Percentiles rank a stretch among this genome's conserved stretches.
These are phyloP conservation scores for Taiozyma sp. DNA, from an alignment of 1,139 yeast genomes.

Conservation along the genomic window DNA sequence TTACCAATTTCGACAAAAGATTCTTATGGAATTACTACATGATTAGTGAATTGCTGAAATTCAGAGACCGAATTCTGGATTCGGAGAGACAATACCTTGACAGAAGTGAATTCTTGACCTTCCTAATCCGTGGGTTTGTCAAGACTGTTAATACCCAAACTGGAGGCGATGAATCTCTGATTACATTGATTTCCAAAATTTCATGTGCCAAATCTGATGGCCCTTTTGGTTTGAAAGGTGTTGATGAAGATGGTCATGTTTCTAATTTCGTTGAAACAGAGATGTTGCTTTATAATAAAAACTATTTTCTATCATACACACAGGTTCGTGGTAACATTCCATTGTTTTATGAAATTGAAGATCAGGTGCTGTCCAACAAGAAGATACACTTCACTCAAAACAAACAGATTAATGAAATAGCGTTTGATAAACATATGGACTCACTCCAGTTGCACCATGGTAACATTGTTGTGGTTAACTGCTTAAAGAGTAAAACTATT, in stretches of 20 bases:
- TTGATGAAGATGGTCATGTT: slow-evolving; percentile 67
- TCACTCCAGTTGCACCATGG: slow-evolving; percentile 52
- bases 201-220: slow-evolving; percentile 56
- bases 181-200: slow-evolving; percentile 64
- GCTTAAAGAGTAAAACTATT: slow-evolving; percentile 33
- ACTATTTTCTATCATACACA: slow-evolving; percentile 50
- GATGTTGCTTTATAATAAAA: slow-evolving; percentile 48
- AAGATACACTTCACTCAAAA: slow-evolving; percentile 51
- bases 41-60: slow-evolving; percentile 51
- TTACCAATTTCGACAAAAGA: slow-evolving; percentile 41
- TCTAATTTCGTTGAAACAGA: slow-evolving; percentile 67
- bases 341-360: slow-evolving; percentile 49
- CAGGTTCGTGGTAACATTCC: slow-evolving; percentile 68
- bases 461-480: slow-evolving; percentile 54
- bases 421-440: slow-evolving; percentile 62
- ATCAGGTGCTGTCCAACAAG: slow-evolving; percentile 44
- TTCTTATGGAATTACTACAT: slow-evolving; percentile 65
- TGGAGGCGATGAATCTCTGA: slow-evolving; percentile 34
- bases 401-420: slow-evolving; percentile 58
- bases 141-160: slow-evolving; percentile 48
- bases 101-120: slow-evolving; percentile 48
- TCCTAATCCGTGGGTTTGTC: slow-evolving; percentile 63
- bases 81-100: slow-evolving; percentile 49
- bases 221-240: slow-evolving; percentile 61
- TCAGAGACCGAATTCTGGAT: slow-evolving; percentile 48